Percentiles rank a stretch among this genome's conserved stretches.
Evolutionary conservation across 805 yeast genomes (phyloP).

Genomic region (Lachancea fermentati): DNA sequence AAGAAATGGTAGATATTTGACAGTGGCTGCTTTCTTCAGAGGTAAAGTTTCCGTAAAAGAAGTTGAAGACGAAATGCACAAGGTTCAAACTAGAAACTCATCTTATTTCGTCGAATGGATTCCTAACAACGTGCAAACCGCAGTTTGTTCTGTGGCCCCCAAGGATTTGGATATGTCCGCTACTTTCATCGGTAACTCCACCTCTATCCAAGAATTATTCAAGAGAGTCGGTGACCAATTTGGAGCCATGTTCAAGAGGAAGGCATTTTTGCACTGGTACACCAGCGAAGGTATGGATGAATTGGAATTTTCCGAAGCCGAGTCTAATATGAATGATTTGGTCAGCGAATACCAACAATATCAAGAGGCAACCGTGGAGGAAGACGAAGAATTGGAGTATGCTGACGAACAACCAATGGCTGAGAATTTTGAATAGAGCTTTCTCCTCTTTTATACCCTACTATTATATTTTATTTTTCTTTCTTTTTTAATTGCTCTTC

Average conservation of each 20-base stretch:
- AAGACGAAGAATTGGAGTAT: slow-evolving; percentile 69
- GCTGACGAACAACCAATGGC: slow-evolving; percentile 41
- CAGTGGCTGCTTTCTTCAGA: slow-evolving; percentile 91
- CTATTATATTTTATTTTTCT: background rate
- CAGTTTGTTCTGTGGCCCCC: slow-evolving; percentile 89
- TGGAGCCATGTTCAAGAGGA: slow-evolving; percentile 86
- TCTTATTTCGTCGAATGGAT: slow-evolving; percentile 92
- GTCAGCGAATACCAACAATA: slow-evolving; percentile 89
- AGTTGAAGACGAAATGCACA: slow-evolving; percentile 89
- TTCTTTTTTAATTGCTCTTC: background rate
- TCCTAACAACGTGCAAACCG: slow-evolving; percentile 91
- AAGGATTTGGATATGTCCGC: slow-evolving; percentile 83
- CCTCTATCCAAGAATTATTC: slow-evolving; percentile 87
- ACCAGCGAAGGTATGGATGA: slow-evolving; percentile 96
- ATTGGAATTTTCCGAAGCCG: slow-evolving; percentile 90
- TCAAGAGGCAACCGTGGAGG: slow-evolving; percentile 75
- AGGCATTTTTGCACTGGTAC: slow-evolving; percentile 96
- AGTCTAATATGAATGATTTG: slow-evolving; percentile 82
- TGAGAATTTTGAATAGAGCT: slow-evolving; percentile 28
- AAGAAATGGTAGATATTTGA: slow-evolving; percentile 81
- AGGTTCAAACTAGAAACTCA: slow-evolving; percentile 75
- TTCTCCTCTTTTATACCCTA: background rate
- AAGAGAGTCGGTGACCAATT: slow-evolving; percentile 87
- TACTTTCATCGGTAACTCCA: slow-evolving; percentile 88
- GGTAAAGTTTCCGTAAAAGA: slow-evolving; percentile 90